Base-by-base conservation (phyloP, 805 yeast species). In the Wickerhamiella vanderwaltii region DNA sequence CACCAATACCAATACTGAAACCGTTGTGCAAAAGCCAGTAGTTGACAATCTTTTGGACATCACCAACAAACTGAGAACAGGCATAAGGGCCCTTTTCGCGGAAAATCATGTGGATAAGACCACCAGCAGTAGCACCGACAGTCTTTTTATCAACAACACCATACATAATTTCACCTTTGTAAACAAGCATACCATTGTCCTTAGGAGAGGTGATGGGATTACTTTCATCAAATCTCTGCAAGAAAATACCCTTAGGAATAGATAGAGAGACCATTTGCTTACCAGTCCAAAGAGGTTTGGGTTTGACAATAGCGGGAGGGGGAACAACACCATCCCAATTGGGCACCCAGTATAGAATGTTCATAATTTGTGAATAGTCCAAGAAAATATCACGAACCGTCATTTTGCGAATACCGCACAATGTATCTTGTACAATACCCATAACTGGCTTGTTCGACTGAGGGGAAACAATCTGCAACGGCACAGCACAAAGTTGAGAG, bases 341-440 rank as follows among this genome's bases (percentile, higher is more conserved):
- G 16, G 97, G 97, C 51, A 93, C 85, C 98, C 98, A 93, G 63
- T 81, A 91, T 52, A 87, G 71, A 67, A 93, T 81, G 58, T 91
- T 91, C 88, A 91, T 83, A 43, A 88, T 95, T 65, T 86, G 94
- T 50, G 85, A 94, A 59, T 78, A 83, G 50, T 83, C 95, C 43
- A 91, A 67, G 56, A 87, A 91, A 33, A 67, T 72, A 59, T 91
- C 98, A 61, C 95, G 78, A 48, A 84, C 66, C 0, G 98, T 88
- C 82, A 91, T 75, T 61, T 91, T 91, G 66, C 98, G 79, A 41
- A 88, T 71, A 68, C 98, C 99, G 73, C 96, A 86, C 51, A 91
- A 68, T 0, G 99, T 87, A 65, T 91, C 99, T 68, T 91, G 99
- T 48, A 91, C 98, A 68, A 91, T 91, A 67, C 99, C 99, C 99